phyloP scores from a whole-genome alignment of 345 rosid genomes.

The Populus simonii region DNA sequence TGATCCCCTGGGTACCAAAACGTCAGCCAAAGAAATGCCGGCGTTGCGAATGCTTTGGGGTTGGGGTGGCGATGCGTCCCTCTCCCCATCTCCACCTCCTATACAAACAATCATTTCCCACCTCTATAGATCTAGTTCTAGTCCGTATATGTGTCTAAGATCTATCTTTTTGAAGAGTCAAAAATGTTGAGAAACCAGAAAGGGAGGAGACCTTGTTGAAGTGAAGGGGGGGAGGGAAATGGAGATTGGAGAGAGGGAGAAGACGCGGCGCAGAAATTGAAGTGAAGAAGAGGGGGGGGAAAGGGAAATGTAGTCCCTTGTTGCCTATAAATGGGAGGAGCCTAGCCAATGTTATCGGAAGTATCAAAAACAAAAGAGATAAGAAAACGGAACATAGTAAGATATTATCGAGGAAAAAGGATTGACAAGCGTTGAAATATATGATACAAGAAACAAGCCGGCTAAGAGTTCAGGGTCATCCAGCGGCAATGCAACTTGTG shows the following conservation, averaged over 20 bases:
- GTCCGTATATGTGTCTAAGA: too few species aligned
- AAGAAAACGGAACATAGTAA: background rate
- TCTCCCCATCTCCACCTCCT: slow-evolving; percentile 17
- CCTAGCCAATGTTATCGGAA: background rate
- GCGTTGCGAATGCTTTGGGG: background rate
- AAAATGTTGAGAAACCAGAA: too few species aligned
- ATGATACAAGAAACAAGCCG: background rate
- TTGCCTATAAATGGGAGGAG: background rate
- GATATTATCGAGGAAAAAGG: background rate
- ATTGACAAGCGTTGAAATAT: background rate
- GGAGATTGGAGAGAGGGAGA: background rate
- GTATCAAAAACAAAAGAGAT: background rate
- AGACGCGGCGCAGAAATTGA: too few species aligned
- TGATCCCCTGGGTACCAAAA: slow-evolving; percentile 23
- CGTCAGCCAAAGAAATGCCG: slow-evolving; percentile 8
- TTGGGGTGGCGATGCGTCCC: slow-evolving; percentile 1
- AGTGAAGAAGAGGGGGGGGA: background rate
- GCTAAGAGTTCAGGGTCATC: background rate
- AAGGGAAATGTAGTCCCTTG: background rate
- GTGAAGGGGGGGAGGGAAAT: background rate
- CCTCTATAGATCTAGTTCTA: background rate
- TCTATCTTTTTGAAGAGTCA: too few species aligned
- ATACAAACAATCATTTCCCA: slow-evolving; percentile 15
- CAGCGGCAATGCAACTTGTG: background rate
- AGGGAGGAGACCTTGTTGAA: background rate